Evolutionary conservation across 768 basidiomycete genomes (phyloP).

Genomic region (Leccinum variicolor): DNA sequence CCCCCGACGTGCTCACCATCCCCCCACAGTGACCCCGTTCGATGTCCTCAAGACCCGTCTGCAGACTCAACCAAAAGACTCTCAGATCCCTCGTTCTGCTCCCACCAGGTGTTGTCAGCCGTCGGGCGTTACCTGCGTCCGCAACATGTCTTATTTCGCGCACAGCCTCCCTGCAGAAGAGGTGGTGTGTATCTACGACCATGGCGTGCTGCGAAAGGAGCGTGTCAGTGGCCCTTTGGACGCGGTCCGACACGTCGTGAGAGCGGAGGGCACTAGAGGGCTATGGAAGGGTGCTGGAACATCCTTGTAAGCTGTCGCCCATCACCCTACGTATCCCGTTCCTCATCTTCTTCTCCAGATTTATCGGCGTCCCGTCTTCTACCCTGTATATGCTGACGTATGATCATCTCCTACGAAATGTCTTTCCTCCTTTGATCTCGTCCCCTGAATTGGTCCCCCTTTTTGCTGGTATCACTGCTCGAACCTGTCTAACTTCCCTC

Average conservation of each 20-base stretch:
- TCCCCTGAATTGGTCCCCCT: conserved; percentile 60
- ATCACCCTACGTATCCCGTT: background rate
- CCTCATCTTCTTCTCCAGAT: conserved; percentile 37
- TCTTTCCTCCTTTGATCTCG: conserved; percentile 61
- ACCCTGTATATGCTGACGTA: conserved; percentile 96
- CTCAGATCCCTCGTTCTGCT: conserved; percentile 52
- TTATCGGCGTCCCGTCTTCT: conserved; percentile 89
- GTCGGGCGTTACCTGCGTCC: conserved; percentile 48
- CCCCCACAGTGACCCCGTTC: conserved; percentile 90
- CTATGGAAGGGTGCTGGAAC: conserved; percentile 97
- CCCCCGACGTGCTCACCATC: conserved; percentile 8
- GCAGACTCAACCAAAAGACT: conserved; percentile 79
- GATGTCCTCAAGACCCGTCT: conserved; percentile 97
- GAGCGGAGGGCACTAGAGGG: conserved; percentile 77
- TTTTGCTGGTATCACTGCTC: conserved; percentile 76
- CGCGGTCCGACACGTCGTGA: conserved; percentile 75
- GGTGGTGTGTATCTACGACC: conserved; percentile 79
- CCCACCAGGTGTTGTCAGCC: conserved; percentile 71
- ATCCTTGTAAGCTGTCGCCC: conserved; percentile 57
- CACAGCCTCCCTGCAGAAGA: conserved; percentile 54
- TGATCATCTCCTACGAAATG: conserved; percentile 72
- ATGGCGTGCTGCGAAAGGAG: conserved; percentile 64
- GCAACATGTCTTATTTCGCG: conserved; percentile 74
- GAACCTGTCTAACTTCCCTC: conserved; percentile 74
- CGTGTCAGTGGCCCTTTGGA: conserved; percentile 84